Percentiles rank a stretch among this genome's conserved stretches.
Evolutionary conservation across 768 basidiomycete species (phyloP).

Genomic region (Hemileccinum rubropunctum): DNA sequence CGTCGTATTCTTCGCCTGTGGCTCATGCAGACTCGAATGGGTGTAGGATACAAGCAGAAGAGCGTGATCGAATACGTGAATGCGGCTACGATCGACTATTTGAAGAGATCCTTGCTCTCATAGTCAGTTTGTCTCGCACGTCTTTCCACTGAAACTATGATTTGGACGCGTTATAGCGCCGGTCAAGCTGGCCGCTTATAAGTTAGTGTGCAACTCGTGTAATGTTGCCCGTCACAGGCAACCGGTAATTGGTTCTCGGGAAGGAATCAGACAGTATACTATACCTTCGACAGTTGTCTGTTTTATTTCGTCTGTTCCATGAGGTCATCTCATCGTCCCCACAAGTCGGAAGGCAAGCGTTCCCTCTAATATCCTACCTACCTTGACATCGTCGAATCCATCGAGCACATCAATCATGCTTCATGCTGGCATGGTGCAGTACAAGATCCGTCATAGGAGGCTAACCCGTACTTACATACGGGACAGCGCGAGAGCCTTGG

Average conservation of each 20-base stretch:
- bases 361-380: not conserved
- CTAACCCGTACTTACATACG: too few species aligned
- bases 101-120: slow-evolving; percentile 34
- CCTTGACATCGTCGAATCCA: too few species aligned
- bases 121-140: slow-evolving; percentile 4
- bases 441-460: too few species aligned
- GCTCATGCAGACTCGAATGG: slow-evolving; percentile 3
- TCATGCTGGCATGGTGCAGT: too few species aligned
- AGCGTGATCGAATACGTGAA: slow-evolving; percentile 42
- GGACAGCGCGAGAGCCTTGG: slow-evolving; percentile 17
- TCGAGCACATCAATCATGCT: too few species aligned
- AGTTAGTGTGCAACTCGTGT: not conserved
- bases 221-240: not conserved
- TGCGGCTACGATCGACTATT: slow-evolving; percentile 37
- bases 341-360: not conserved
- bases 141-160: slow-evolving; percentile 1
- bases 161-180: not conserved
- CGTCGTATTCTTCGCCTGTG: not conserved
- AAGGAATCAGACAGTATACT: too few species aligned
- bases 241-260: too few species aligned
- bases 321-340: not conserved
- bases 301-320: not conserved
- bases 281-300: not conserved
- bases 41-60: slow-evolving; percentile 41
- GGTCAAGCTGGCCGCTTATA: slow-evolving; percentile 3